Percentiles rank a stretch among this genome's conserved stretches.
Evolutionary conservation across 129 eudicot genomes (phyloP).

Genomic region (Solidago caesia): DNA sequence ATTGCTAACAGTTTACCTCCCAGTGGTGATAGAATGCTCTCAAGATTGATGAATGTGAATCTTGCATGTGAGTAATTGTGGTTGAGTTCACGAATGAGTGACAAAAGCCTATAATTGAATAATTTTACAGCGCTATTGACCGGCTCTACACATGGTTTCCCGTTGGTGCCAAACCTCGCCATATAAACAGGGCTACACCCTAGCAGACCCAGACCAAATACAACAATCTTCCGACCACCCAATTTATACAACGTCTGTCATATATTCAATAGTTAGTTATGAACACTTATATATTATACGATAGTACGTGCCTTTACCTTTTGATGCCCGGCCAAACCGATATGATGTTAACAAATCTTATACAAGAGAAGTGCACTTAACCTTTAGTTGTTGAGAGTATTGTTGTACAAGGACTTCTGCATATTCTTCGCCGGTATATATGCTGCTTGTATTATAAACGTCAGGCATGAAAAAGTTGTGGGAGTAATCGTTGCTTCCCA

Average conservation of each 20-base stretch:
- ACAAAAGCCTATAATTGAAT: slow-evolving; percentile 42
- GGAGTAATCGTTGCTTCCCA: slow-evolving; percentile 50
- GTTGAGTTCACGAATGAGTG: slow-evolving; percentile 42
- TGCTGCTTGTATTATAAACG: slow-evolving; percentile 25
- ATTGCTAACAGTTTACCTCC: slow-evolving; percentile 25
- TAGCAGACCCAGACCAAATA: slow-evolving; percentile 34
- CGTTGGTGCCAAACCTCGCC: background rate
- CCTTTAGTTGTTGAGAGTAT: slow-evolving; percentile 40
- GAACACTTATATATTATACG: background rate
- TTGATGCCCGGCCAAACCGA: background rate
- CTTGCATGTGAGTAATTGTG: slow-evolving; percentile 27
- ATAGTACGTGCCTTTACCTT: background rate
- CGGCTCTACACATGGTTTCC: slow-evolving; percentile 29
- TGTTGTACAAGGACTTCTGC: slow-evolving; percentile 33
- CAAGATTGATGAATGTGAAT: slow-evolving; percentile 35
- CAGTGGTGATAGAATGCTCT: slow-evolving; percentile 34
- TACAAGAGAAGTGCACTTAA: background rate
- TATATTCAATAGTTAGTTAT: background rate
- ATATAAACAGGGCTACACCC: slow-evolving; percentile 44
- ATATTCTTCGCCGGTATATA: slow-evolving; percentile 28
- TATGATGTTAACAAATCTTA: too few relatives aligned
- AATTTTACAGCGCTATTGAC: slow-evolving; percentile 23
- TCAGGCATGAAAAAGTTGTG: slow-evolving; percentile 39
- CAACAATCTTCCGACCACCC: slow-evolving; percentile 52
- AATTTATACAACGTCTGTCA: slow-evolving; percentile 34